A percentile compares a stretch with the other conserved stretches of the same genome.
Evolutionary conservation across 352 stramenopile genomes (phyloP).

Genomic region (Phytopythium vexans): DNA sequence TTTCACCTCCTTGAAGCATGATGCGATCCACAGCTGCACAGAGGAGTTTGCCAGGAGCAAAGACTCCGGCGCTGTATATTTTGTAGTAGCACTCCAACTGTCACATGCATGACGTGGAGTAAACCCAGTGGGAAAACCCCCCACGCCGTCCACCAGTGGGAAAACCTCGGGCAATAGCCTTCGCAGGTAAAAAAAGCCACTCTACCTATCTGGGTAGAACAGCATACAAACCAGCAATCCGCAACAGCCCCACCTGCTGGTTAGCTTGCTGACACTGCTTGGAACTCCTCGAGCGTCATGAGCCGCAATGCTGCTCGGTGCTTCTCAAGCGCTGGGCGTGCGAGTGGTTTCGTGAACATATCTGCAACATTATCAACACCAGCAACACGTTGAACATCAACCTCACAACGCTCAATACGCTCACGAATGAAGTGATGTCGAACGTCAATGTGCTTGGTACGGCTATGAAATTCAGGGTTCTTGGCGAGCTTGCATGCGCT

Average conservation of each 20-base stretch:
- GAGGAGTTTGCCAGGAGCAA: no score
- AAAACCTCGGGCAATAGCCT: no score
- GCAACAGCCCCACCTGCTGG: constrained; percentile 7
- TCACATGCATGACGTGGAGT: no score
- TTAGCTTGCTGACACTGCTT: neutral
- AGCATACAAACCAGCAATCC: constrained; percentile 5
- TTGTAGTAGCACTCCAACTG: no score
- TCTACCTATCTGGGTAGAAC: no score
- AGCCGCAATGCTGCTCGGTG: constrained; percentile 8
- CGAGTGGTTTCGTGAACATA: constrained; percentile 16
- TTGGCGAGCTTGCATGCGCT: constrained; percentile 17
- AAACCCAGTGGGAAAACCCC: no score
- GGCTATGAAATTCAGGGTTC: constrained; percentile 12
- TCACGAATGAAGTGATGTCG: constrained; percentile 14
- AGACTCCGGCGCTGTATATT: no score
- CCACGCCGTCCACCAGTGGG: no score
- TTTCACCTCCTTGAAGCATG: no score
- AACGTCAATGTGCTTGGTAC: constrained; percentile 21
- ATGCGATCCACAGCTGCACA: no score
- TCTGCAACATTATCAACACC: constrained; percentile 18
- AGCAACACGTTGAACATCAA: constrained; percentile 13
- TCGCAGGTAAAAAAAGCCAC: no score
- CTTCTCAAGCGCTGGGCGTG: constrained; percentile 12
- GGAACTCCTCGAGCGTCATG: neutral
- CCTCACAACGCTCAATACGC: constrained; percentile 9